These are phyloP conservation scores for Mycena sanguinolenta DNA, from an alignment of 768 basidiomycete species.

Conservation along the genomic window DNA sequence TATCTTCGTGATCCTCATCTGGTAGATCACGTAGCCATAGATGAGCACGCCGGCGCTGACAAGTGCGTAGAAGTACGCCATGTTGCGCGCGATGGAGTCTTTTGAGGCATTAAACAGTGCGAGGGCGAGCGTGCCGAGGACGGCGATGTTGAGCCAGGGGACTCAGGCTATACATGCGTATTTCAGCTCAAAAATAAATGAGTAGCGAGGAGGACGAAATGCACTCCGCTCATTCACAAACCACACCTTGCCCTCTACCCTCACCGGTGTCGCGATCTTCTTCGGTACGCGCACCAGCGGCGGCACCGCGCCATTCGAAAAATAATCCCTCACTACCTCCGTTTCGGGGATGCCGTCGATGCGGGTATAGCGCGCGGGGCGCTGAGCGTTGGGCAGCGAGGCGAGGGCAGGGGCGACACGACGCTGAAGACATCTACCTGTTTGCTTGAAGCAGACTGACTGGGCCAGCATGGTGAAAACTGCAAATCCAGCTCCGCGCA, in stretches of 20 bases:
- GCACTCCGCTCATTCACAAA: conserved; percentile 95
- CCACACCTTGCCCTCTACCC: conserved; percentile 97
- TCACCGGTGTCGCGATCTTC: conserved; percentile 85
- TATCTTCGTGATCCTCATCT: conserved; percentile 92
- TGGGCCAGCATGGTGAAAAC: no score
- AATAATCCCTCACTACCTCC: conserved; percentile 76
- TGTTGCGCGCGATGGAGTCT: conserved; percentile 76
- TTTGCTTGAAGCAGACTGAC: no score
- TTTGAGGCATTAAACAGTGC: conserved; percentile 91
- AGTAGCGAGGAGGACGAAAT: conserved; percentile 41
- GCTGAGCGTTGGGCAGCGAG: conserved; percentile 56
- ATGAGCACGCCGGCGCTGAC: conserved; percentile 84
- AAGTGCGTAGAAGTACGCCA: conserved; percentile 86
- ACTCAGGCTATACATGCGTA: conserved; percentile 81
- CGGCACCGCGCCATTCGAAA: conserved; percentile 76
- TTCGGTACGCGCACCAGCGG: conserved; percentile 81
- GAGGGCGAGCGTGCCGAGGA: conserved; percentile 87
- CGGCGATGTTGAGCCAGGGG: conserved; percentile 88
- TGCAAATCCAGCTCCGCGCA: no score
- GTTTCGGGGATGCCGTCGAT: conserved; percentile 82
- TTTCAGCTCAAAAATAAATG: background rate
- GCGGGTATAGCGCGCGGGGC: conserved; percentile 71
- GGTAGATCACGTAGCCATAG: conserved; percentile 90
- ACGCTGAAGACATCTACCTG: no score
- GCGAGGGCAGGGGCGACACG: conserved; percentile 71